Conservation (phyloP, 257 asterid genomes). For the Verbascum thapsus region DNA sequence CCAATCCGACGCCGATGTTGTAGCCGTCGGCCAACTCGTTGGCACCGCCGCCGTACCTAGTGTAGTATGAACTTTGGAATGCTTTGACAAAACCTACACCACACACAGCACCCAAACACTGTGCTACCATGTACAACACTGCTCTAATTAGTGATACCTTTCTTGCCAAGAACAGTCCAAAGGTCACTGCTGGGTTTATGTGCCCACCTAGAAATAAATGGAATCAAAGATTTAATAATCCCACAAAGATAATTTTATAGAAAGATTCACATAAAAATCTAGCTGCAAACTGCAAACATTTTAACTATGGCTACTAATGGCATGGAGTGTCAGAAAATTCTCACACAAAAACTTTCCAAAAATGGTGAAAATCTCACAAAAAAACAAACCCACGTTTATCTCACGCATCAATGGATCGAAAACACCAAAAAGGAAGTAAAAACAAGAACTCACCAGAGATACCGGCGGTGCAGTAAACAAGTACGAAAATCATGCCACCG, state of each 20-base stretch:
- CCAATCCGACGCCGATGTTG: constrained; percentile 70
- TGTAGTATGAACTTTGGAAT: constrained; percentile 55
- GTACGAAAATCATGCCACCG: constrained; percentile 86
- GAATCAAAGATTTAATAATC: no score
- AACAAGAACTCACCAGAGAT: constrained; percentile 83
- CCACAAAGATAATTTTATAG: no score
- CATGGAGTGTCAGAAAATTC: no score
- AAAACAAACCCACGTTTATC: no score
- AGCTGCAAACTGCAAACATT: no score
- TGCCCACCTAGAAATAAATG: constrained; percentile 57
- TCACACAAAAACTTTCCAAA: no score
- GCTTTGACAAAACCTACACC: constrained; percentile 83
- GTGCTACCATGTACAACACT: constrained; percentile 64
- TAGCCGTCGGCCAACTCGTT: constrained; percentile 52
- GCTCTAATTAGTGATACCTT: constrained; percentile 78
- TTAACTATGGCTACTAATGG: no score
- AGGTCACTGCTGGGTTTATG: constrained; percentile 79
- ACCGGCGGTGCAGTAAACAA: constrained; percentile 94
- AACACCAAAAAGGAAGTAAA: background rate
- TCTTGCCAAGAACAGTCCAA: constrained; percentile 74
- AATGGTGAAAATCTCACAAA: no score
- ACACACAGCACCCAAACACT: constrained; percentile 74
- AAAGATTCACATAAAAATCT: no score
- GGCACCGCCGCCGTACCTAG: constrained; percentile 63
- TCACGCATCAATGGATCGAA: no score